These are phyloP conservation scores for Aspergillus fijiensis DNA, from an alignment of 2,329 filamentous ascomycete species.

Conservation along the genomic window DNA sequence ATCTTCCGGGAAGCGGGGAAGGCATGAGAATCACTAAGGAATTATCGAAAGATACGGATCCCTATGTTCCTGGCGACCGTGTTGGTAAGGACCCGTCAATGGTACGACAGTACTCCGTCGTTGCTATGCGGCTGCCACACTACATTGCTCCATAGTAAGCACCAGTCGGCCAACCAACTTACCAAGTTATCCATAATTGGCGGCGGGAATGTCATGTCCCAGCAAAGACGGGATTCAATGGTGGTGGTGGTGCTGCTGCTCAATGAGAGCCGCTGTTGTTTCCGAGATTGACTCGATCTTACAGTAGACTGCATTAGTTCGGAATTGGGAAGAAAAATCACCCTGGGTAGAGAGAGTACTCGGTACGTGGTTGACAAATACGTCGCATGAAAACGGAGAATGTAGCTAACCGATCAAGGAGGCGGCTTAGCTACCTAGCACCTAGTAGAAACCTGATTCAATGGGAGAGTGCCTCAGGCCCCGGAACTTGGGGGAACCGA, in stretches of 20 bases:
- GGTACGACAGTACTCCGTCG: not conserved
- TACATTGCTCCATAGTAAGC: not conserved
- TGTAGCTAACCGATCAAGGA: conserved; percentile 2
- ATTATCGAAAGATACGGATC: not conserved
- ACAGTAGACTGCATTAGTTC: not conserved
- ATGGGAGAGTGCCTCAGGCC: not conserved
- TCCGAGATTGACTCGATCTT: not conserved
- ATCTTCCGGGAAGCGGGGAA: too few relatives aligned
- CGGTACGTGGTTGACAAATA: not conserved
- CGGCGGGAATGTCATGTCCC: not conserved
- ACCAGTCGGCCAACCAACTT: not conserved
- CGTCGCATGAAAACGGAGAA: not conserved
- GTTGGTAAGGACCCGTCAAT: not conserved
- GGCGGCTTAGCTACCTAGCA: conserved; percentile 4
- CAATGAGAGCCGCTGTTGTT: not conserved
- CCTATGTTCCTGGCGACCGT: not conserved
- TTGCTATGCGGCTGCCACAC: not conserved
- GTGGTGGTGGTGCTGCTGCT: not conserved
- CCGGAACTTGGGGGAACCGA: not conserved
- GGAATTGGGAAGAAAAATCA: too few relatives aligned
- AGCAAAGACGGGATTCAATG: not conserved
- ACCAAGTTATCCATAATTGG: not conserved
- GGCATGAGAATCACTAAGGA: too few relatives aligned
- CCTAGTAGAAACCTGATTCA: not conserved
- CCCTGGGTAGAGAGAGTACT: not conserved